phyloP scores from a whole-genome alignment of 2,329 filamentous ascomycete species.

The Botrytis elliptica region DNA sequence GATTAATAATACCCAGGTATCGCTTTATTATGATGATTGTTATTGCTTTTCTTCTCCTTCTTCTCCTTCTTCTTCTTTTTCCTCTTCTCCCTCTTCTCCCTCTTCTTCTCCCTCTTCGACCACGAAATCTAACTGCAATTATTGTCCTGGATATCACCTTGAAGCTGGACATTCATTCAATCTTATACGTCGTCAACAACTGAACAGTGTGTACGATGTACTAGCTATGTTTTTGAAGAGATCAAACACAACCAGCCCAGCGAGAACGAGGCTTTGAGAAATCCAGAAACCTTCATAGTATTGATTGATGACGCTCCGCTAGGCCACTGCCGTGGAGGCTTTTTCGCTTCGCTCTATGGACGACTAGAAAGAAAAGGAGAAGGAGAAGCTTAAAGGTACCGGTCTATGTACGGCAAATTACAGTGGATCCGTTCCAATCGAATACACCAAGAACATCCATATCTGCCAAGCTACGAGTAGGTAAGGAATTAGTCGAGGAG shows the following conservation, averaged over 20 bases:
- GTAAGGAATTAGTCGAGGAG: not conserved
- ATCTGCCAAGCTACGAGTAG: not conserved
- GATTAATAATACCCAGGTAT: not conserved
- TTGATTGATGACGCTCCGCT: conserved; percentile 1
- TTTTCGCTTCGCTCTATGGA: not conserved
- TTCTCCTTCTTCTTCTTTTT: not conserved
- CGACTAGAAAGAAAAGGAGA: not conserved
- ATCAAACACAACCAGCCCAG: not conserved
- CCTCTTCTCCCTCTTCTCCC: not conserved
- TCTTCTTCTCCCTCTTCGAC: not conserved
- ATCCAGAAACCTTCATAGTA: not conserved
- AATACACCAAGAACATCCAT: not conserved
- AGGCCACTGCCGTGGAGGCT: not conserved
- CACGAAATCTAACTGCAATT: too few relatives aligned
- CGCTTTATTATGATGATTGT: not conserved
- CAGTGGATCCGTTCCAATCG: not conserved
- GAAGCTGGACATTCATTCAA: not conserved
- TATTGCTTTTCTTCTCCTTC: not conserved
- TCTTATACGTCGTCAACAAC: not conserved
- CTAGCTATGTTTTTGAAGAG: not conserved
- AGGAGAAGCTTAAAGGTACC: not conserved
- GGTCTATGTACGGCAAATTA: not conserved
- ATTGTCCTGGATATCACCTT: too few relatives aligned
- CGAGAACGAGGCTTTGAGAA: not conserved
- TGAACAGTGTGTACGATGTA: not conserved